phyloP scores from a whole-genome alignment of 805 yeast species.

The Ogataea nonfermentans region DNA sequence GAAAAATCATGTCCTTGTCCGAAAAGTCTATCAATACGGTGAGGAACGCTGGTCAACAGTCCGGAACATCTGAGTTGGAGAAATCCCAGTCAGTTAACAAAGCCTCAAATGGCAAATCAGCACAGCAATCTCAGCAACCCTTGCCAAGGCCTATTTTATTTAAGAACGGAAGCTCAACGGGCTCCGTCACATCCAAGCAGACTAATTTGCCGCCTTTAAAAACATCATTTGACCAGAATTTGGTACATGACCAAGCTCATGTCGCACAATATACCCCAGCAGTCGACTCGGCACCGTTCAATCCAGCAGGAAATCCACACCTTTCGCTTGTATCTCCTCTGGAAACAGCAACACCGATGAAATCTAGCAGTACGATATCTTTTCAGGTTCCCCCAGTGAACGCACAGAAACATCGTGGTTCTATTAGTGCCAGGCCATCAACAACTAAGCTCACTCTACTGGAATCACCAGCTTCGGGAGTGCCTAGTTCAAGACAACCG shows the following conservation, averaged over 20 bases:
- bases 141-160: conserved; percentile 24
- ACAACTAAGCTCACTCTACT: conserved; percentile 31
- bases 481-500: conserved; percentile 31
- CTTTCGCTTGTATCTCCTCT: neutral
- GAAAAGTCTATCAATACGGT: conserved; percentile 21
- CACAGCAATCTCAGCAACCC: conserved; percentile 1
- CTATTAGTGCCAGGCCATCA: conserved; percentile 54
- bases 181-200: conserved; percentile 14
- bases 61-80: conserved; percentile 1
- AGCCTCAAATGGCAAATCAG: neutral
- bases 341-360: conserved; percentile 17
- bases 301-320: conserved; percentile 1
- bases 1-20: conserved; percentile 16
- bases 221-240: conserved; percentile 16
- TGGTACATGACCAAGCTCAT: neutral
- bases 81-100: neutral
- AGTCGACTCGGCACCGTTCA: conserved; percentile 2
- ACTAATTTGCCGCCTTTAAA: conserved; percentile 25
- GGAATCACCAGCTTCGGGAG: conserved; percentile 27
- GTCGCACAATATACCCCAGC: neutral
- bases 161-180: conserved; percentile 17
- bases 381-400: conserved; percentile 45
- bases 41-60: conserved; percentile 4
- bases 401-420: conserved; percentile 51
- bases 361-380: conserved; percentile 37